Evolutionary conservation across 768 basidiomycete species (phyloP).

Genomic region (Collybia sordida): DNA sequence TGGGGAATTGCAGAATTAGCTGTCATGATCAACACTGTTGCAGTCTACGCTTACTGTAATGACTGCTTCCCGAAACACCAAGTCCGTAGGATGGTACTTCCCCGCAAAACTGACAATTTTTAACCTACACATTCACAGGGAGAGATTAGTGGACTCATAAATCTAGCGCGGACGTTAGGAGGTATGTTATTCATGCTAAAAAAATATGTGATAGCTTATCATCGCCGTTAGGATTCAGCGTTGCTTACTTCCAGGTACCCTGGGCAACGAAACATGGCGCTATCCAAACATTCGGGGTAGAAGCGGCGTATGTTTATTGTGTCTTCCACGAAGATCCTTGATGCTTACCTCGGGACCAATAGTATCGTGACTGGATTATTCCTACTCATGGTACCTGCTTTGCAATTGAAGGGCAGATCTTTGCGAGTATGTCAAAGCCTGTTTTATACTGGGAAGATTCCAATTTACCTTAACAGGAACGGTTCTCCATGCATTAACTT

Average conservation of each 20-base stretch:
- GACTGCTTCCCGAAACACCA: slow-evolving; percentile 48
- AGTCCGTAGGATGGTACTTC: slow-evolving; percentile 20
- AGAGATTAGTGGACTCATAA: slow-evolving; percentile 57
- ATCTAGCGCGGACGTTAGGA: slow-evolving; percentile 50
- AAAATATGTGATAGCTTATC: neutral
- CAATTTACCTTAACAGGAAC: no score
- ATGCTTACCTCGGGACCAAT: neutral
- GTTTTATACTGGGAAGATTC: neutral
- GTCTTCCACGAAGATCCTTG: neutral
- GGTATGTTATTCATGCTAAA: slow-evolving; percentile 18
- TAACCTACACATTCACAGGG: slow-evolving; percentile 27
- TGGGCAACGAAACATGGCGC: slow-evolving; percentile 55
- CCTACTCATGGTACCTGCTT: slow-evolving; percentile 43
- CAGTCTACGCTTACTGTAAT: slow-evolving; percentile 52
- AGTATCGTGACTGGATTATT: slow-evolving; percentile 51
- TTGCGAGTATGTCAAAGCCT: slow-evolving; percentile 35
- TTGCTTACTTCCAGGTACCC: slow-evolving; percentile 58
- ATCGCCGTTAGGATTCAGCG: slow-evolving; percentile 37
- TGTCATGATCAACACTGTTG: slow-evolving; percentile 53
- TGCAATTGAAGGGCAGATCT: slow-evolving; percentile 44
- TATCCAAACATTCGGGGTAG: slow-evolving; percentile 52
- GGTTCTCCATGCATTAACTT: no score
- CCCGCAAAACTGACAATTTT: neutral
- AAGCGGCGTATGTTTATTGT: slow-evolving; percentile 44
- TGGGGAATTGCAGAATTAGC: slow-evolving; percentile 56